Conservation (phyloP, 441 rosid genomes). For the Pelargonium australe region DNA sequence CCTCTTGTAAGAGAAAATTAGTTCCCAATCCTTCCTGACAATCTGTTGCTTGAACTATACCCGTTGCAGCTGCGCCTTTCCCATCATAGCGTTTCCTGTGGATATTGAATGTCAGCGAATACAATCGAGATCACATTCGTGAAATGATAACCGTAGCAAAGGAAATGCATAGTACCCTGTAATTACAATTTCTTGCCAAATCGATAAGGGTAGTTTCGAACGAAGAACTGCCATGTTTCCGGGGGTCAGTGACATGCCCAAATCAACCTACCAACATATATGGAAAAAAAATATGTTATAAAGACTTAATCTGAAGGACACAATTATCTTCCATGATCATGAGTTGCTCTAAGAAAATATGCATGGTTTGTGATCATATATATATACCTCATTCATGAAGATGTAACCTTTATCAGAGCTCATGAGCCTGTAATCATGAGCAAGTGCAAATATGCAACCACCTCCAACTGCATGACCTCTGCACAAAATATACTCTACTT, state of each 20-base stretch:
- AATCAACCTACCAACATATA: constrained; percentile 2
- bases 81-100: constrained; percentile 6
- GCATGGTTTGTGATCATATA: too few relatives aligned
- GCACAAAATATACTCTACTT: neutral
- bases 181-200: constrained; percentile 16
- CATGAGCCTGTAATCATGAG: constrained; percentile 20
- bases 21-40: neutral
- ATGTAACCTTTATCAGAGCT: constrained; percentile 12
- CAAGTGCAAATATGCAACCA: constrained; percentile 19
- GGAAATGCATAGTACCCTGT: neutral
- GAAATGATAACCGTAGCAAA: too few relatives aligned
- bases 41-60: constrained; percentile 16
- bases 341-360: neutral
- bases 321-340: too few relatives aligned
- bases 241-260: constrained; percentile 13
- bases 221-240: constrained; percentile 12
- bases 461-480: constrained; percentile 18
- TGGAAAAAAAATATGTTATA: too few relatives aligned
- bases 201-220: constrained; percentile 12
- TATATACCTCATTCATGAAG: constrained; percentile 19
- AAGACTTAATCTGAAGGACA: too few relatives aligned
- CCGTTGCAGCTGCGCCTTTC: neutral
- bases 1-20: neutral
- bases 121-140: too few relatives aligned
- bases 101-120: too few relatives aligned